Base-by-base conservation (phyloP, 2,329 filamentous ascomycete genomes). In the Pseudovirgaria hyperparasitica region DNA sequence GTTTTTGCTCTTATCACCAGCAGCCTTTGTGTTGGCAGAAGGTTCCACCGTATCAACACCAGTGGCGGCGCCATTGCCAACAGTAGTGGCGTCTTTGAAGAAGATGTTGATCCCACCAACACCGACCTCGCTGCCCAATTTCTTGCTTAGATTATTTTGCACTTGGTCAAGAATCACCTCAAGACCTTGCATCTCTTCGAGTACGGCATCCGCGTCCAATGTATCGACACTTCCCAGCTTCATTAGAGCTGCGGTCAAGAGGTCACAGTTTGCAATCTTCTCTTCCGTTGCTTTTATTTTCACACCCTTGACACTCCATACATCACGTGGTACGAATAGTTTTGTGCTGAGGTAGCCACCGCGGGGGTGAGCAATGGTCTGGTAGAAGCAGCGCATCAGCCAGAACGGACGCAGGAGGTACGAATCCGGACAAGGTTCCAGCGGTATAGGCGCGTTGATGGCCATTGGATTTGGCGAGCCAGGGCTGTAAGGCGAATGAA, bases 331-430 rank as follows among this genome's bases (percentile, higher is more conserved):
- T 5, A 98, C 70, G 47, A 98, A 98, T 0, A 98, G 67, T 42
- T 85, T 86, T 13, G 76, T 87, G 28, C 86, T 92, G 12, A 98
- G 49, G 48, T 94, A 98, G 10, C 86, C 90, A 19, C 90, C 90
- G 14, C 84, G 75, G 3, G 87, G 84, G 45, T 98, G 87, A 11
- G 77, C 79, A 23, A 98, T 72, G 0, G 86, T 93, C 50, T 94
- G 84, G 48, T 90, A 92, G 15, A 98, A 66, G 35, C 81, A 86
- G 29, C 90, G 76, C 82, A 98, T 93, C 23, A 98, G 65, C 90
- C 90, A 98, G 54, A 94, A 98, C 2, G 90, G 92, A 12, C 90
- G 76, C n/a, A 96, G 65, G 43, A 94, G 67, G 33, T 78, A 76
- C 21, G 92, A 84, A 19, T 79, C 82, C 1, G 90, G 90, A 48